These are phyloP conservation scores for Teratosphaeria zuluensis DNA, from an alignment of 2,329 filamentous ascomycete species.

Conservation along the genomic window DNA sequence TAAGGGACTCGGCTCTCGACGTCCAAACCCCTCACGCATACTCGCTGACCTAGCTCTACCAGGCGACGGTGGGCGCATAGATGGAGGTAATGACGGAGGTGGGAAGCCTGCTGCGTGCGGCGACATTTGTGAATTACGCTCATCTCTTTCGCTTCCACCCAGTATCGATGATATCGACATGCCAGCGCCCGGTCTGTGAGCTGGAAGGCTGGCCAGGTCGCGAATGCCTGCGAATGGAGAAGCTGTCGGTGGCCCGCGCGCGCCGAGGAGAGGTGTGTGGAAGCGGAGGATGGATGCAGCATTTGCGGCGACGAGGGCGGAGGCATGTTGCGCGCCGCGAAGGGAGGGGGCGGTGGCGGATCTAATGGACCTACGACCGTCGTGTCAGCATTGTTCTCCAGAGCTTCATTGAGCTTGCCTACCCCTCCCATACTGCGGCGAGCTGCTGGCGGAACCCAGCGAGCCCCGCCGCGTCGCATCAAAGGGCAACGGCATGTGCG, in stretches of 20 bases:
- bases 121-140: conserved; percentile 20
- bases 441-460: conserved; percentile 29
- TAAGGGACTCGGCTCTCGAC: conserved; percentile 18
- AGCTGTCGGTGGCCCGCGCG: conserved; percentile 35
- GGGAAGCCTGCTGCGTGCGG: conserved; percentile 18
- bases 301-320: conserved; percentile 39
- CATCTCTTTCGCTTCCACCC: conserved; percentile 34
- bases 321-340: conserved; percentile 37
- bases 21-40: conserved; percentile 23
- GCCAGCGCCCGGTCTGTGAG: conserved; percentile 50
- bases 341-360: conserved; percentile 31
- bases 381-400: not conserved
- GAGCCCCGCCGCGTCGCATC: conserved; percentile 35
- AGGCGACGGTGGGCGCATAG: conserved; percentile 40
- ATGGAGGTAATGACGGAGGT: conserved; percentile 25
- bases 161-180: conserved; percentile 70
- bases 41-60: conserved; percentile 28
- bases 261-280: conserved; percentile 18
- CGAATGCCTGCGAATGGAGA: conserved; percentile 41
- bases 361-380: conserved; percentile 17
- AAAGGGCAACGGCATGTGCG: conserved; percentile 31
- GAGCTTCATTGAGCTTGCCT: conserved; percentile 2
- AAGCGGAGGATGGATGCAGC: conserved; percentile 28
- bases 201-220: conserved; percentile 43
- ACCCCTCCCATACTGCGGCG: conserved; percentile 22